These are phyloP conservation scores for Avena sativa DNA, from an alignment of 176 grass and related monocot species.

Conservation along the genomic window DNA sequence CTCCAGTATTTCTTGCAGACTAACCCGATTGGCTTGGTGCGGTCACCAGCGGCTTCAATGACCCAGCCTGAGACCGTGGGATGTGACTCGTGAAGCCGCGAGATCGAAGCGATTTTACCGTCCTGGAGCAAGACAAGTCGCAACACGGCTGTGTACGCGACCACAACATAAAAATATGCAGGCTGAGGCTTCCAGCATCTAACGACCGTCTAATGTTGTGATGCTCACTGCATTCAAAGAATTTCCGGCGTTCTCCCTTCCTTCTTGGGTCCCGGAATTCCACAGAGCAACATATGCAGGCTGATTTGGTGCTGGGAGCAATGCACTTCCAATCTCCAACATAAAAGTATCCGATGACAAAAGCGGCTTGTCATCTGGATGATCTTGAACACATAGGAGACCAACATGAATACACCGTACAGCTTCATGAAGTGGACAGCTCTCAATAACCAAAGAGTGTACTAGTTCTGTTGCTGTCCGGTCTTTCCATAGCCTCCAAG, in stretches of 20 bases:
- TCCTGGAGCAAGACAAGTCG: too few species aligned
- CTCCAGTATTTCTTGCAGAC: too few species aligned
- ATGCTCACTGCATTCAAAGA: background rate
- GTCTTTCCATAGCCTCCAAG: too few species aligned
- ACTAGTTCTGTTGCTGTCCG: too few species aligned
- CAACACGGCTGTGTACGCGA: too few species aligned
- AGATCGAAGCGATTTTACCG: too few species aligned
- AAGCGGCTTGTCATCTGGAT: constrained; percentile 44
- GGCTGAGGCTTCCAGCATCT: background rate
- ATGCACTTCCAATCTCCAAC: constrained; percentile 46
- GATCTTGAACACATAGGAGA: constrained; percentile 57
- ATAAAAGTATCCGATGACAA: constrained; percentile 50
- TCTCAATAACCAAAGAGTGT: too few species aligned
- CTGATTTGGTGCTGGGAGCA: constrained; percentile 40
- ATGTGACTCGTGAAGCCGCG: too few species aligned
- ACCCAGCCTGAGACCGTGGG: too few species aligned
- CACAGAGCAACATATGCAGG: background rate
- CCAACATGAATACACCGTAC: constrained; percentile 44
- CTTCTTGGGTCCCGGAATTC: background rate
- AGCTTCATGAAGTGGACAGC: background rate
- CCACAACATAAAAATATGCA: too few species aligned
- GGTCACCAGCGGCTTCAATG: too few species aligned
- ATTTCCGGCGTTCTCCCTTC: background rate
- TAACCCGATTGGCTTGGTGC: too few species aligned
- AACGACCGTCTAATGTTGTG: background rate